Conservation (phyloP, 768 basidiomycete species). For the Amanita phalloides region DNA sequence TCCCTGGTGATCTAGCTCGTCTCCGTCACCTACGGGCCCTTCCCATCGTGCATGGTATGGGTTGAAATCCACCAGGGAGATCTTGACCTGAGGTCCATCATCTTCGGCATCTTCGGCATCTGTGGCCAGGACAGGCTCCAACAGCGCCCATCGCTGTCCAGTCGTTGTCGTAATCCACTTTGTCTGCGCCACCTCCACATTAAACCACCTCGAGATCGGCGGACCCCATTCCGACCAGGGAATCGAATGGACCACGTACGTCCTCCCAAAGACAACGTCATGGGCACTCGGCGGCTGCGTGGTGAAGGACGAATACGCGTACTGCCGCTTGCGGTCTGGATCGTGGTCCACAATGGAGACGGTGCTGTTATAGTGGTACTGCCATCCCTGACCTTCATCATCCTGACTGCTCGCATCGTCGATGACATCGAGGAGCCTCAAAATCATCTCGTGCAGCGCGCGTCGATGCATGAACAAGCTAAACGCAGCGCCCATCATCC, state of each 20-base stretch:
- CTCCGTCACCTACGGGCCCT: background rate
- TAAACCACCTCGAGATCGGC: slow-evolving; percentile 21
- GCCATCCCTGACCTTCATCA: background rate
- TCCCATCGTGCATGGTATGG: background rate
- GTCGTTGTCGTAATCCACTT: slow-evolving; percentile 29
- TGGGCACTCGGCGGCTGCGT: too few relatives aligned
- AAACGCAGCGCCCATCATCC: slow-evolving; percentile 10
- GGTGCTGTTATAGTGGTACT: slow-evolving; percentile 1
- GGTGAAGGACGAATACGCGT: background rate
- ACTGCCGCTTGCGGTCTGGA: background rate
- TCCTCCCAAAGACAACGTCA: background rate
- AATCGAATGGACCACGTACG: slow-evolving; percentile 7
- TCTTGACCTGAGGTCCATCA: background rate
- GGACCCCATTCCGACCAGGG: slow-evolving; percentile 24
- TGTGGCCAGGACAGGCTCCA: background rate
- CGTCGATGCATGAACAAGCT: slow-evolving; percentile 26
- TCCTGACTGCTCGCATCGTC: too few relatives aligned
- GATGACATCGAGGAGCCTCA: background rate
- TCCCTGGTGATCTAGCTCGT: slow-evolving; percentile 2
- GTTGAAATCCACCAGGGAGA: slow-evolving; percentile 19
- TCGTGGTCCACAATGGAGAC: background rate
- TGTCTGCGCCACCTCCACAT: slow-evolving; percentile 16
- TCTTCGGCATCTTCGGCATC: slow-evolving; percentile 7
- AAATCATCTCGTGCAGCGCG: slow-evolving; percentile 13
- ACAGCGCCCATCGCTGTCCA: slow-evolving; percentile 21